These are phyloP conservation scores for Aegilops bicornis DNA, from an alignment of 176 grass and related monocot species.

Conservation along the genomic window DNA sequence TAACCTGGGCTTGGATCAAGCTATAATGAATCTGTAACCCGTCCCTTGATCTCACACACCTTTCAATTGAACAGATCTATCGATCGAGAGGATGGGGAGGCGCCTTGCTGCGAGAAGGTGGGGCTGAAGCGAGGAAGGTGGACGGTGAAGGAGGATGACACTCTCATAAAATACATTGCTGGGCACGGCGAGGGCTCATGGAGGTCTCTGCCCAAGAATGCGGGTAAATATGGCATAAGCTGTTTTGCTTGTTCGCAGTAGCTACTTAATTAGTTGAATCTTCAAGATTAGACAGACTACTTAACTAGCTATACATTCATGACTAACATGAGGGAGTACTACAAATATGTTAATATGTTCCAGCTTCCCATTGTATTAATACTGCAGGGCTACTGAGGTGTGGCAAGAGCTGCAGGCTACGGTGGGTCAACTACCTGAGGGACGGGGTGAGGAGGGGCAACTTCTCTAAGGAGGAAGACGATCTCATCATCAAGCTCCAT, in stretches of 20 bases:
- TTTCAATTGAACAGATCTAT: no score
- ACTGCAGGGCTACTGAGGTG: constrained; percentile 54
- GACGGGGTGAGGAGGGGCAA: constrained; percentile 76
- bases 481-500: constrained; percentile 79
- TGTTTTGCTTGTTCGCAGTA: neutral
- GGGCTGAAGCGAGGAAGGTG: constrained; percentile 85
- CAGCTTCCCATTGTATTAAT: neutral
- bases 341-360: neutral
- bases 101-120: constrained; percentile 96
- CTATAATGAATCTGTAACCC: no score
- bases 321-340: neutral
- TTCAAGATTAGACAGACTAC: neutral
- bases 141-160: constrained; percentile 81
- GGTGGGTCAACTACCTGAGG: constrained; percentile 77
- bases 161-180: constrained; percentile 68
- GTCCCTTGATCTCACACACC: no score
- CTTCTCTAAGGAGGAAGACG: constrained; percentile 76
- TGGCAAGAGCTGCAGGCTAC: constrained; percentile 77
- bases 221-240: constrained; percentile 40
- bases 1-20: no score
- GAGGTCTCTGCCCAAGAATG: constrained; percentile 93
- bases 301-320: neutral
- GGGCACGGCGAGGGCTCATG: constrained; percentile 77
- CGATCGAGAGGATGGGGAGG: constrained; percentile 60
- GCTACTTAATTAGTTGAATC: neutral